Percentiles rank a stretch among this genome's conserved stretches.
phyloP scores from a whole-genome alignment of 2,329 filamentous ascomycete species.

The Akanthomyces muscarius region DNA sequence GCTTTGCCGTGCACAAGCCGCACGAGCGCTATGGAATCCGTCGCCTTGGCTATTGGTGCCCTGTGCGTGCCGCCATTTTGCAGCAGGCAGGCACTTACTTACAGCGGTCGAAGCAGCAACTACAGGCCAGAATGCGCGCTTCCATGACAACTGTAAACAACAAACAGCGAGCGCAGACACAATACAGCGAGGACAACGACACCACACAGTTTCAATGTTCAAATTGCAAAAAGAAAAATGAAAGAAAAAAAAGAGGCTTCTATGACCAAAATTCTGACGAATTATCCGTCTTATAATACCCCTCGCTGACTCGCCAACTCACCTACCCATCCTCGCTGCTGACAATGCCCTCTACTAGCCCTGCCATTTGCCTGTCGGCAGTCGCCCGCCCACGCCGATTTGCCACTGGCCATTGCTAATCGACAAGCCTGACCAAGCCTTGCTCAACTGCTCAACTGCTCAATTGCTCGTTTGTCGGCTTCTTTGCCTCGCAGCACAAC shows the following conservation, averaged over 20 bases:
- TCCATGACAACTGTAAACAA: not conserved
- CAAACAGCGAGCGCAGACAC: not conserved
- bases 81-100: too few relatives aligned
- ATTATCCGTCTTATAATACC: not conserved
- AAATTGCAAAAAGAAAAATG: not conserved
- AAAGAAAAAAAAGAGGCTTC: not conserved
- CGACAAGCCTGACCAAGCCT: too few relatives aligned
- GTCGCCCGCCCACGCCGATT: not conserved
- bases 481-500: not conserved
- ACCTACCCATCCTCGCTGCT: not conserved
- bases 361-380: slow-evolving; percentile 12
- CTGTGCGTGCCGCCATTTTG: too few relatives aligned
- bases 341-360: not conserved
- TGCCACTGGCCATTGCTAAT: not conserved
- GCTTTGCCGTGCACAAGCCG: slow-evolving; percentile 4
- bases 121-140: not conserved
- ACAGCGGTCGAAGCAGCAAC: not conserved
- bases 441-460: too few relatives aligned
- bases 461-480: not conserved
- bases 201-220: too few relatives aligned
- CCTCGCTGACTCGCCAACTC: not conserved
- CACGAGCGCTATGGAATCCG: not conserved
- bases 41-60: slow-evolving; percentile 3
- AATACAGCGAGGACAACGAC: not conserved
- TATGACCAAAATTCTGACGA: too few relatives aligned